A percentile compares a stretch with the other conserved stretches of the same genome.
Conservation (phyloP, 805 yeast species). For the Candida ovalis region DNA sequence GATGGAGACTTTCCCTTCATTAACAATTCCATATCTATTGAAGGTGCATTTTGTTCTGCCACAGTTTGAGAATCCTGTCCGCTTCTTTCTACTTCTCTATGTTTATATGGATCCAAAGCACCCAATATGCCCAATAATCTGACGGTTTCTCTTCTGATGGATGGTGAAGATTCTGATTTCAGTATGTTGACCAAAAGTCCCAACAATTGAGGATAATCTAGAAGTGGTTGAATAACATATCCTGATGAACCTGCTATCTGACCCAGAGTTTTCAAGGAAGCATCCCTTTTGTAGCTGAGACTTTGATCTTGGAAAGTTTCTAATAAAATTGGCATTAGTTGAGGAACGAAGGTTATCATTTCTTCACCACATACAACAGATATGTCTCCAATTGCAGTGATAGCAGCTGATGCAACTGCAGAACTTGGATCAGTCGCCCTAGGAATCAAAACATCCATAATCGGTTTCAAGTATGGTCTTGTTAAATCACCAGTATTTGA, state of each 20-base stretch:
- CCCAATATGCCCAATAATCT: conserved; percentile 89
- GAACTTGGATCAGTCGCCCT: conserved; percentile 69
- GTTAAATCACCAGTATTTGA: conserved; percentile 78
- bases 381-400: conserved; percentile 84
- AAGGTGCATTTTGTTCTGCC: conserved; percentile 81
- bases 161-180: conserved; percentile 71
- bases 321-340: conserved; percentile 81
- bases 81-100: conserved; percentile 78
- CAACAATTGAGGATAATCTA: conserved; percentile 86
- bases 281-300: conserved; percentile 80
- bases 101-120: conserved; percentile 94
- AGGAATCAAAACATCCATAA: conserved; percentile 79
- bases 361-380: conserved; percentile 87
- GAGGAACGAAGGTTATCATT: conserved; percentile 64
- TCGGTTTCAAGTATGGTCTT: conserved; percentile 85
- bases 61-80: conserved; percentile 33
- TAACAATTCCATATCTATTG: conserved; percentile 82
- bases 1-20: conserved; percentile 96
- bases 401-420: conserved; percentile 81
- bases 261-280: conserved; percentile 84
- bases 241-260: conserved; percentile 89
- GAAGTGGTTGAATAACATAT: conserved; percentile 87
- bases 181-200: conserved; percentile 79
- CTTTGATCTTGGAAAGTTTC: conserved; percentile 92
- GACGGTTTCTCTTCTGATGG: conserved; percentile 82